Base-by-base conservation (phyloP, 2,329 filamentous ascomycete genomes). In the Rosellinia necatrix region DNA sequence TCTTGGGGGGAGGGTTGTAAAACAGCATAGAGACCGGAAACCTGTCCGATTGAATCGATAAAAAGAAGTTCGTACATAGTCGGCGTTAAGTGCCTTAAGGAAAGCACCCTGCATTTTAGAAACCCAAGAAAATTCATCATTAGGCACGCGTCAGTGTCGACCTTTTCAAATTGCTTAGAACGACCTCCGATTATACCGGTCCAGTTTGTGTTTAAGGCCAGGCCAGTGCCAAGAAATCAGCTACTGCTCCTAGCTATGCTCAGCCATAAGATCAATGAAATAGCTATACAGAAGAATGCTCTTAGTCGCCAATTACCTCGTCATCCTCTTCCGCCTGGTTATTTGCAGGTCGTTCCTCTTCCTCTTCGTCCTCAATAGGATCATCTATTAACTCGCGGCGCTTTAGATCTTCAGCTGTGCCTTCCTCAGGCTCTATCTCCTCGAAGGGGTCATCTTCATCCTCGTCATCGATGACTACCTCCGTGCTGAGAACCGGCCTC, bases 351-450 rank as follows among this genome's bases (percentile, higher is more conserved):
- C 64, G 65, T 17, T 74, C 72, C 1, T 72, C 74, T 3, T 76
- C 75, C 3, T 75, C 72, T 15, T 76, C 77, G 6, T 78, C 75
- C 24, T 74, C 71, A 32, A 73, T 71, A 4, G 69, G 71, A 51
- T 83, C 80, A 5, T 80, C 82, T 21, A 85, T 61, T 50, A 86
- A 69, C 66, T 82, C 84, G 48, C 81, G 74, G 51, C 78, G 75
- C 24, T 79, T 75, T 27, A 86, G 70, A 64, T 87, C 83, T 66
- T 86, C 84, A 10, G 71, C 73, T 3, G 82, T 84, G 46, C 82
- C 84, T 64, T 86, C 84, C 61, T 84, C 83, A 0, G 76, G 79
- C 58, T 82, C 81, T 0, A 70, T 71, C 22, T 79, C 78, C 32
- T 78, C 77, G 52, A 80, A 77, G 17, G 77, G 71, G 12, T 72